Conservation (phyloP, 164 flowering plant species). For the Paratinospora sagittata region DNA sequence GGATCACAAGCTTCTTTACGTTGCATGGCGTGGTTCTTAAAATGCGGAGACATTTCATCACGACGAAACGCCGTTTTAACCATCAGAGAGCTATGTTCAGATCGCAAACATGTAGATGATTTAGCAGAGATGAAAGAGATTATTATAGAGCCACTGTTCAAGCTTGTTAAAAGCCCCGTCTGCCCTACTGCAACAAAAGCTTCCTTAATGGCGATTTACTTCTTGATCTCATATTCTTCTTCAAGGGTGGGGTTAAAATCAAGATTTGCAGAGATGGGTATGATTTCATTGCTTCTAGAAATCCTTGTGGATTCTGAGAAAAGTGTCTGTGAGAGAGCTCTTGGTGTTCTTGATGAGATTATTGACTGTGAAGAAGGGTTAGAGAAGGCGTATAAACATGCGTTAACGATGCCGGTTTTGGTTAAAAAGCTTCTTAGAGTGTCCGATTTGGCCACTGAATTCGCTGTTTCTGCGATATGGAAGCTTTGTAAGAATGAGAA, state of each 20-base stretch:
- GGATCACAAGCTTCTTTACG: conserved; percentile 36
- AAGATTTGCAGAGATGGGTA: conserved; percentile 39
- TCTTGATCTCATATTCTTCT: conserved; percentile 31
- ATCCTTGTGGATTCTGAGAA: conserved; percentile 48
- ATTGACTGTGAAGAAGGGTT: conserved; percentile 32
- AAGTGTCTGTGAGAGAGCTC: conserved; percentile 55
- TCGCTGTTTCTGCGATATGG: conserved; percentile 61
- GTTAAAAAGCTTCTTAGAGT: conserved; percentile 74
- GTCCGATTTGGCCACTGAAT: conserved; percentile 58
- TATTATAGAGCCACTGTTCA: conserved; percentile 31
- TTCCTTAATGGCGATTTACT: conserved; percentile 36
- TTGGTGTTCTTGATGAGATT: conserved; percentile 50
- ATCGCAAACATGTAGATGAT: conserved; percentile 15
- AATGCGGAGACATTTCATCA: conserved; percentile 30
- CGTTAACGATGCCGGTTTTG: conserved; percentile 51
- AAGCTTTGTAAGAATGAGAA: conserved; percentile 47
- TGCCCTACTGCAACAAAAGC: conserved; percentile 53
- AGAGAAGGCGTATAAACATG: conserved; percentile 33
- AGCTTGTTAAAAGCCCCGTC: conserved; percentile 51
- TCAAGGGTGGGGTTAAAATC: conserved; percentile 8
- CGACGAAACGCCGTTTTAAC: conserved; percentile 42
- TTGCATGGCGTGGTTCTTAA: conserved; percentile 42
- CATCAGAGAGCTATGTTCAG: conserved; percentile 39
- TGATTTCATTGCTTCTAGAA: conserved; percentile 46
- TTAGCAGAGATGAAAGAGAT: conserved; percentile 35